phyloP scores from a whole-genome alignment of 352 stramenopile genomes.

The Phytophthora sansomeana region DNA sequence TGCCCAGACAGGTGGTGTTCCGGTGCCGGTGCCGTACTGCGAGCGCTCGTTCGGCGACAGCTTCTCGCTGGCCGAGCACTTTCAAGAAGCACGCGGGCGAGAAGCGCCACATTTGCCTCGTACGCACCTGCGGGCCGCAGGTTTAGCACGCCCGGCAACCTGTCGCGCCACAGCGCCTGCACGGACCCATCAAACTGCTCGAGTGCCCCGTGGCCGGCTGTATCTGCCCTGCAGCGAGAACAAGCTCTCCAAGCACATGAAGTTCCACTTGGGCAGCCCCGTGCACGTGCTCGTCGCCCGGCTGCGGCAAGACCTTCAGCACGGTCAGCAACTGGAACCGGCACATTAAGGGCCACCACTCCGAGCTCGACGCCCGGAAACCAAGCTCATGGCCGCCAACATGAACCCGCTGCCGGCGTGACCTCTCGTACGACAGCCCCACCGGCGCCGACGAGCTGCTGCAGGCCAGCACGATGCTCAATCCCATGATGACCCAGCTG shows the following conservation, averaged over 20 bases:
- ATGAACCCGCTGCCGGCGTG: conserved; percentile 15
- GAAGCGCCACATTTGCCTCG: conserved; percentile 59
- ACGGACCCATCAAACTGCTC: conserved; percentile 58
- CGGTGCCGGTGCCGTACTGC: conserved; percentile 48
- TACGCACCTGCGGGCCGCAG: conserved; percentile 55
- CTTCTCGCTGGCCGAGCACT: conserved; percentile 55
- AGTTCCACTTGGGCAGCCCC: conserved; percentile 62
- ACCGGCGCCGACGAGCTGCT: conserved; percentile 32
- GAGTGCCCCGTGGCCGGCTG: conserved; percentile 56
- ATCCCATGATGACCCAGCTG: conserved; percentile 13
- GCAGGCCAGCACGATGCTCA: neutral
- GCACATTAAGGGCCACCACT: conserved; percentile 67
- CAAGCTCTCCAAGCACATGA: conserved; percentile 74
- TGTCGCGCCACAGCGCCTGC: conserved; percentile 67
- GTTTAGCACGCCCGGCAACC: conserved; percentile 67
- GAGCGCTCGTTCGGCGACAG: conserved; percentile 39
- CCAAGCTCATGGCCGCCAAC: conserved; percentile 25
- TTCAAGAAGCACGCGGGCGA: conserved; percentile 55
- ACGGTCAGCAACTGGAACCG: conserved; percentile 66
- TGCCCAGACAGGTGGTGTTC: conserved; percentile 23
- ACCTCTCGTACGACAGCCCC: conserved; percentile 42
- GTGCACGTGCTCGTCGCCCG: conserved; percentile 49
- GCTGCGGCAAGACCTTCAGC: conserved; percentile 69
- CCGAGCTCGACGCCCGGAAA: conserved; percentile 37
- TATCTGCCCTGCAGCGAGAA: conserved; percentile 61